These are phyloP conservation scores for Picea glauca DNA, from an alignment of 75 land plant species.

Conservation along the genomic window DNA sequence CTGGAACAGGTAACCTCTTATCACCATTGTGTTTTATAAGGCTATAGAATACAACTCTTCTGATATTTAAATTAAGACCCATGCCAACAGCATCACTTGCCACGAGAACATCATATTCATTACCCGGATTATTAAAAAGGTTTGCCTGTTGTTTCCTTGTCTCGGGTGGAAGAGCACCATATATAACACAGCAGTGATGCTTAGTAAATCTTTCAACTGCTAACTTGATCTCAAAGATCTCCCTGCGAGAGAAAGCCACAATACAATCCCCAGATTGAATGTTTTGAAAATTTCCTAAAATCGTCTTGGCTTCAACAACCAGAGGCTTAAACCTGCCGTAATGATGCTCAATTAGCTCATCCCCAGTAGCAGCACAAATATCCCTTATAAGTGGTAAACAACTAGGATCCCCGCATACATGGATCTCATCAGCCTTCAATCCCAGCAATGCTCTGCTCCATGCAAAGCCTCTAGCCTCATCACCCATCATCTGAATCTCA, in stretches of 20 bases:
- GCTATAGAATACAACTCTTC: slow-evolving; percentile 73
- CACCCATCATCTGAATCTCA: slow-evolving; percentile 91
- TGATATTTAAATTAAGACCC: slow-evolving; percentile 94
- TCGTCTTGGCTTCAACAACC: slow-evolving; percentile 72
- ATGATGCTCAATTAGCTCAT: slow-evolving; percentile 64
- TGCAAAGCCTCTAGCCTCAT: slow-evolving; percentile 80
- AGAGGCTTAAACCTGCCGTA: slow-evolving; percentile 93
- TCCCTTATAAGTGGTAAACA: slow-evolving; percentile 57
- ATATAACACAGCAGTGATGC: slow-evolving; percentile 91
- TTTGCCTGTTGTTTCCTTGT: slow-evolving; percentile 89
- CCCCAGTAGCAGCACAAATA: slow-evolving; percentile 78
- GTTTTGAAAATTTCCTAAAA: slow-evolving; percentile 60
- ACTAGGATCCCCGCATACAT: slow-evolving; percentile 97
- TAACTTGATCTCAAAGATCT: slow-evolving; percentile 89
- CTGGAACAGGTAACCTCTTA: no score
- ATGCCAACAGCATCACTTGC: slow-evolving; percentile 99
- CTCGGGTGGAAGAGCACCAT: slow-evolving; percentile 97
- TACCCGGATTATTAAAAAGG: slow-evolving; percentile 79
- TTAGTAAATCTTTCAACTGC: slow-evolving; percentile 80
- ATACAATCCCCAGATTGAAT: slow-evolving; percentile 87
- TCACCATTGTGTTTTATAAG: slow-evolving; percentile 82
- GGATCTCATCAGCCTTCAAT: slow-evolving; percentile 91
- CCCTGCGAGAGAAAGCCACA: slow-evolving; percentile 91
- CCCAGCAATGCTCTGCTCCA: slow-evolving; percentile 96
- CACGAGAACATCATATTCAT: slow-evolving; percentile 90